phyloP scores from a whole-genome alignment of 169 alveolate species.

The Plasmodium knowlesi region DNA sequence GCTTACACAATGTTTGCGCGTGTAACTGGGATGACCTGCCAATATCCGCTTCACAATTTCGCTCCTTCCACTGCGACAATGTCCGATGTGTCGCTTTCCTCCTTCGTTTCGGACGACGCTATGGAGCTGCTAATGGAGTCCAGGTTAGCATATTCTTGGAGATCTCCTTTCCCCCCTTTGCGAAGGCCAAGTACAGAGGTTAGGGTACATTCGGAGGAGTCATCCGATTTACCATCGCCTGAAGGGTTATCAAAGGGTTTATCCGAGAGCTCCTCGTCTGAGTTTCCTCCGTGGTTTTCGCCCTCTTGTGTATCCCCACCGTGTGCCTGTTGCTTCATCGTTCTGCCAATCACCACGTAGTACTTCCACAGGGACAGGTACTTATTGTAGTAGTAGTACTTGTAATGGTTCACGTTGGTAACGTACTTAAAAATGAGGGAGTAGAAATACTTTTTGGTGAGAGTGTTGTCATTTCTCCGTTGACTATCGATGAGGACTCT shows the following conservation, averaged over 20 bases:
- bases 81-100: constrained; percentile 30
- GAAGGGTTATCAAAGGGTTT: neutral
- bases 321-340: neutral
- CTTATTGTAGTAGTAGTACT: constrained; percentile 57
- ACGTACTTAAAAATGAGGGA: constrained; percentile 41
- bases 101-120: constrained; percentile 35
- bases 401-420: constrained; percentile 19
- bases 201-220: neutral
- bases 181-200: neutral
- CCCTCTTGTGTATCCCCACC: neutral
- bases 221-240: neutral
- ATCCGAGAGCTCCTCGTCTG: neutral
- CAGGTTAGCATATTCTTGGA: neutral
- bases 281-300: no score
- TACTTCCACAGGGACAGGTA: constrained; percentile 51
- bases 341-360: constrained; percentile 16
- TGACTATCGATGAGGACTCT: neutral
- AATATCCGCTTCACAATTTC: neutral
- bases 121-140: constrained; percentile 1
- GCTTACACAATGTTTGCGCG: neutral
- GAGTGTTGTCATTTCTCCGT: neutral
- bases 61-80: neutral
- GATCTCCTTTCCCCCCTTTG: neutral
- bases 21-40: neutral
- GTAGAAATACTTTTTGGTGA: constrained; percentile 31